Conservation (phyloP, 2,329 filamentous ascomycete genomes). For the Lizonia empirigonia region DNA sequence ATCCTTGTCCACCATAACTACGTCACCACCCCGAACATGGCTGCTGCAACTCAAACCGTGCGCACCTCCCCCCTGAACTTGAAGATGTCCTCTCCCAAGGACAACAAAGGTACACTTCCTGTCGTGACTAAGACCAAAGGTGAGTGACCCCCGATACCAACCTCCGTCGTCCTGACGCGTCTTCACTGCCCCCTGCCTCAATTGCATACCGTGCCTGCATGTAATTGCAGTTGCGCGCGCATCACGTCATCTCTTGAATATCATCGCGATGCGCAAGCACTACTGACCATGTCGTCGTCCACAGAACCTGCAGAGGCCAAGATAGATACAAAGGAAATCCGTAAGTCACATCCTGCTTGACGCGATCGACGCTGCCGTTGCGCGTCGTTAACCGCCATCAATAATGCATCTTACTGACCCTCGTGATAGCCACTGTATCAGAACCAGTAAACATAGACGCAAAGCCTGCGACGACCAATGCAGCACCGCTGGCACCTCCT, state of each 20-base stretch:
- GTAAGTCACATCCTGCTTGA: conserved; percentile 8
- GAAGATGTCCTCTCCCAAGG: conserved; percentile 49
- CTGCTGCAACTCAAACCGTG: conserved; percentile 43
- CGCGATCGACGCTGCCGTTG: conserved; percentile 4
- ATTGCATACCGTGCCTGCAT: conserved; percentile 1
- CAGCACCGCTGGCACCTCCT: conserved; percentile 58
- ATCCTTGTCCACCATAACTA: conserved; percentile 37
- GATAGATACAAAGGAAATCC: conserved; percentile 13
- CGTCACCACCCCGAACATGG: conserved; percentile 46
- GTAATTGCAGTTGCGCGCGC: conserved; percentile 16
- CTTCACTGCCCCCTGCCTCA: conserved; percentile 1
- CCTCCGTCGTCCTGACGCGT: conserved; percentile 6
- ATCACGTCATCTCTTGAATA: conserved; percentile 19
- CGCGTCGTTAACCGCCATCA: conserved; percentile 8
- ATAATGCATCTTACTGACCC: conserved; percentile 25
- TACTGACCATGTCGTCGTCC: conserved; percentile 25
- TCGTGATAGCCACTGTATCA: conserved; percentile 24
- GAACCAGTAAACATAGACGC: conserved; percentile 31
- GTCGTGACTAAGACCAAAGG: conserved; percentile 44
- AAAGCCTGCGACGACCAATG: conserved; percentile 49
- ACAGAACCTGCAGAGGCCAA: conserved; percentile 36
- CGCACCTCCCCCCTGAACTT: conserved; percentile 45
- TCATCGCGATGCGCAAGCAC: conserved; percentile 17
- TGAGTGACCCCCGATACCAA: conserved; percentile 27
- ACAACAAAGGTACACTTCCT: conserved; percentile 43